Evolutionary conservation across 2,329 filamentous ascomycete species (phyloP), one percentile per base, ranked within the genome.

Genomic region (Ambrosiella xylebori): DNA sequence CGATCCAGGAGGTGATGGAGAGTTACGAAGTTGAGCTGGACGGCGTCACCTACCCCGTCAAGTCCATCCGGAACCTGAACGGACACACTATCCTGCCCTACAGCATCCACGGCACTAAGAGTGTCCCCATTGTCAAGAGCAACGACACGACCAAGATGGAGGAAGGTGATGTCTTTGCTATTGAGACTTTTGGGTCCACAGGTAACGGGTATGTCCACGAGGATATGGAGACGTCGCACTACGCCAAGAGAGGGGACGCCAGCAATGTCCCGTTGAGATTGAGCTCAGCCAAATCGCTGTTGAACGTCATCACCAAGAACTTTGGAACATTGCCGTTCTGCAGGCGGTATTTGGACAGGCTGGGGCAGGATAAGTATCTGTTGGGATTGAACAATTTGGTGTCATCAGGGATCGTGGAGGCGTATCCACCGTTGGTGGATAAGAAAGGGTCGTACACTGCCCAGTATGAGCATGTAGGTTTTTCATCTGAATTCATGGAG

Each of bases 281-380:
- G 53, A 78, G 81, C 8, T 90, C 86, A 47, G 88, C 88, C 47
- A 88, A 87, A 71, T 83, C 80, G 54, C 74, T 95, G 56, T 73
- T 93, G 63, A 89, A 80, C 65, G 82, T 86, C 35, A 94, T 95
- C 70, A 88, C 85, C 70, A 91, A 91, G 75, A 93, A 93, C 70
- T 95, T 94, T 67, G 85, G 86, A 61, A 93, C 87, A 1, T 71
- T 95, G 62, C 86, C 87, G 1, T 95, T 86, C 70, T 93, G 86
- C 69, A 77, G 88, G 63, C 80, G 88, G 64, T 94, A 93, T 66
- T 74, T 95, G 61, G 88, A 94, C 70, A 82, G 88, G 58, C 70
- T 94, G 13, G 88, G 88, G n/a, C 85, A 90, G 67, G 86, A 94
- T 61, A 93, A 93, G 69, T 94, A 95, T 67, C 76, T 93, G 27